Conservation (phyloP, 768 basidiomycete species). For the Russula lepida region DNA sequence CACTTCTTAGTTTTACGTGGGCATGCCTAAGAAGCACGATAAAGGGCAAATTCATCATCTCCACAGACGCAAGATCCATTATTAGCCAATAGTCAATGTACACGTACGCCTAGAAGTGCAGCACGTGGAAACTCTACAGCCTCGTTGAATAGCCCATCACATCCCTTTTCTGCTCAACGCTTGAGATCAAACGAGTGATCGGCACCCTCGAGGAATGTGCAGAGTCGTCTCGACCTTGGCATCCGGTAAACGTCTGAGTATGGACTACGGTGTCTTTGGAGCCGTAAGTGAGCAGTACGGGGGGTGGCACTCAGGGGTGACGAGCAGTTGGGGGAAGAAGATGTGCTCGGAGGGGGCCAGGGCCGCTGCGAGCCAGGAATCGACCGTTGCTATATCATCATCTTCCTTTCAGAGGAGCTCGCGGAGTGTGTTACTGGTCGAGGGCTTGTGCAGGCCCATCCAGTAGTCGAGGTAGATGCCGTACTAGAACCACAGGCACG, state of each 20-base stretch:
- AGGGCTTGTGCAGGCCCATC: constrained; percentile 36
- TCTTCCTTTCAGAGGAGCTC: constrained; percentile 5
- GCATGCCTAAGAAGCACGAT: not conserved
- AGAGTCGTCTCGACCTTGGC: constrained; percentile 33
- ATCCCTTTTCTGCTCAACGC: constrained; percentile 34
- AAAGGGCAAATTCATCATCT: not conserved
- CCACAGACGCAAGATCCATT: too few relatives aligned
- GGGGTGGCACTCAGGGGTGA: constrained; percentile 36
- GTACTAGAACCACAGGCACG: constrained; percentile 50
- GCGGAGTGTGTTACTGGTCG: constrained; percentile 41
- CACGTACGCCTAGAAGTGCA: not conserved
- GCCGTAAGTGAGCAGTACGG: constrained; percentile 42
- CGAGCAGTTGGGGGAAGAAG: constrained; percentile 42
- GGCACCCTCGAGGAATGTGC: constrained; percentile 32
- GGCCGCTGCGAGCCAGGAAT: not conserved
- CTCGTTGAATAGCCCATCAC: constrained; percentile 33
- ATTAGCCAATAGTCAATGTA: not conserved
- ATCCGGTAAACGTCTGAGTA: constrained; percentile 30
- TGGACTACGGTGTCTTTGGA: constrained; percentile 40
- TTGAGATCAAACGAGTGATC: constrained; percentile 54
- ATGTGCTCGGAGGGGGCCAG: constrained; percentile 29
- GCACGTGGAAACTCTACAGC: constrained; percentile 24
- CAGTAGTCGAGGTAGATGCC: constrained; percentile 53
- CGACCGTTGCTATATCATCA: not conserved
- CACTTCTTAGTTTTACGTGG: not conserved